Conservation (phyloP, 2,329 filamentous ascomycete species). For the Peltaster fructicola region DNA sequence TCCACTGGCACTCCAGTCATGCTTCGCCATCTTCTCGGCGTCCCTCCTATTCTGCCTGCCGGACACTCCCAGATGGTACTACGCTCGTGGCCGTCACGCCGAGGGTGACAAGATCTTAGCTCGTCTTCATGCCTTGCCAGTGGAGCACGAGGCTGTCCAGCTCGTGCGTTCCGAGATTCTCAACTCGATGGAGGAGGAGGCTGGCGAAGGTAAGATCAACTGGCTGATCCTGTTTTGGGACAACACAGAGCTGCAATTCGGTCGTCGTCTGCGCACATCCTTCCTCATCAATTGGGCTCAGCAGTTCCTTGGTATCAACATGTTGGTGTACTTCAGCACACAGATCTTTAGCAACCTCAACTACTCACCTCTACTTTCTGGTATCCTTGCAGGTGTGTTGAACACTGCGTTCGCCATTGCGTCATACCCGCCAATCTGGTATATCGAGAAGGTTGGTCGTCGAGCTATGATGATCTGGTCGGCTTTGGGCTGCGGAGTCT, state of each 20-base stretch:
- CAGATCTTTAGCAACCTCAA: conserved; percentile 17
- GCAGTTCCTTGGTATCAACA: conserved; percentile 19
- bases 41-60: conserved; percentile 12
- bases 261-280: conserved; percentile 21
- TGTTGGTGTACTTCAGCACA: conserved; percentile 18
- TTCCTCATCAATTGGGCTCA: conserved; percentile 18
- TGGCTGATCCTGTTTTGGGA: conserved; percentile 18
- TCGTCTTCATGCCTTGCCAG: conserved; percentile 6
- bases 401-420: conserved; percentile 15
- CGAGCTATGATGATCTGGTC: conserved; percentile 15
- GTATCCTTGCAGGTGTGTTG: conserved; percentile 13
- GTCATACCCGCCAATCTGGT: conserved; percentile 11
- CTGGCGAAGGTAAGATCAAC: conserved; percentile 15
- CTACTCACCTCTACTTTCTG: conserved; percentile 11
- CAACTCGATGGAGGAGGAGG: conserved; percentile 13
- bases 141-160: conserved; percentile 9
- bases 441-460: conserved; percentile 18
- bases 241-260: conserved; percentile 18
- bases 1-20: conserved; percentile 17
- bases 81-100: conserved; percentile 8
- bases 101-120: conserved; percentile 7
- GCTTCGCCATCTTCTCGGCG: conserved; percentile 17
- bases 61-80: conserved; percentile 20
- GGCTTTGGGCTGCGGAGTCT: conserved; percentile 12
- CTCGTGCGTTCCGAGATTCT: conserved; percentile 13